These are phyloP conservation scores for Fusarium xyrophilum DNA, from an alignment of 2,329 filamentous ascomycete genomes.

Conservation along the genomic window DNA sequence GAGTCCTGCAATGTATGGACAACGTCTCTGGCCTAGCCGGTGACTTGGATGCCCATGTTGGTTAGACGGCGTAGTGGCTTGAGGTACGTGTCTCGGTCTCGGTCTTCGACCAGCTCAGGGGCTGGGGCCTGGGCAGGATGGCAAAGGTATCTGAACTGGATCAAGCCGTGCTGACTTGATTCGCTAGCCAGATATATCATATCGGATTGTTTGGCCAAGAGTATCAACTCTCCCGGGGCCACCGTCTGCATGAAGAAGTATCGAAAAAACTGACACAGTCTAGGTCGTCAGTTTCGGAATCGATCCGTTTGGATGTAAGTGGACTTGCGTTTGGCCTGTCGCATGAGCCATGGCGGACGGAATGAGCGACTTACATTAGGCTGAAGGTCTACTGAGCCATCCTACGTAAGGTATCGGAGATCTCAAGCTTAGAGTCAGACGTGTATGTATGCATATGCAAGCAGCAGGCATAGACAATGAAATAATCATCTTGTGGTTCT, in stretches of 20 bases:
- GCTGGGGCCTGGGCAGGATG: not conserved
- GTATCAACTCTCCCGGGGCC: fast-evolving
- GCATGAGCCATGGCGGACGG: not conserved
- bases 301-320: not conserved
- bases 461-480: not conserved
- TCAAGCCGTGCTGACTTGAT: not conserved
- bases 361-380: not conserved
- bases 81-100: not conserved
- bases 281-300: not conserved
- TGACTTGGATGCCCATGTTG: fast-evolving
- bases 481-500: fast-evolving
- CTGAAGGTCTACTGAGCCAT: not conserved
- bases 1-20: not conserved
- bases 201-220: not conserved
- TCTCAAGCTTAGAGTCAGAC: not conserved
- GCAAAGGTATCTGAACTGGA: not conserved
- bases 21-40: not conserved
- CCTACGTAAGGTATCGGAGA: fast-evolving
- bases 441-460: not conserved
- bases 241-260: not conserved
- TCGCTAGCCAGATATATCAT: not conserved
- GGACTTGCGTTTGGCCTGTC: not conserved
- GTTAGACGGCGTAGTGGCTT: not conserved
- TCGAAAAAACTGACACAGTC: not conserved
- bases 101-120: not conserved